phyloP scores from a whole-genome alignment of 2,329 filamentous ascomycete species.

The Ophiostoma populinum region DNA sequence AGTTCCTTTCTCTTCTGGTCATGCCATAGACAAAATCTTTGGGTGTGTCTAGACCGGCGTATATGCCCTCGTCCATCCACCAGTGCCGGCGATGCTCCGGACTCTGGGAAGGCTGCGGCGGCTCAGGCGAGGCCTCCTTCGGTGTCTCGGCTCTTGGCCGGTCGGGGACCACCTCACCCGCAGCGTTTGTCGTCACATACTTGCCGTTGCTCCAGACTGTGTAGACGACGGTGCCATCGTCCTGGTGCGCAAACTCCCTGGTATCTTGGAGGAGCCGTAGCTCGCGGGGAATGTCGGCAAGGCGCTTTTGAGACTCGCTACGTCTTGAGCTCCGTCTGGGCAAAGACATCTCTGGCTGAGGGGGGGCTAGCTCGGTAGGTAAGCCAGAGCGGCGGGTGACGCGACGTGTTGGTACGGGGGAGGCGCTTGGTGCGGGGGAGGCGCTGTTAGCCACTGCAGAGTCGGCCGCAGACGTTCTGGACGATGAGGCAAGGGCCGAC shows the following conservation, averaged over 20 bases:
- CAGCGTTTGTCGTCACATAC: slow-evolving; percentile 26
- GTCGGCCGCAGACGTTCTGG: no score
- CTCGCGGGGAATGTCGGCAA: slow-evolving; percentile 25
- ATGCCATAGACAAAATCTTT: slow-evolving; percentile 29
- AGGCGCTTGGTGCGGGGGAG: no score
- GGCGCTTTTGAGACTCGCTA: slow-evolving; percentile 21
- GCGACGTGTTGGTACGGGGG: no score
- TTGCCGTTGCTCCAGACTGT: slow-evolving; percentile 51
- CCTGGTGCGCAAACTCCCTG: slow-evolving; percentile 42
- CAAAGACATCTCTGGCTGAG: slow-evolving; percentile 21
- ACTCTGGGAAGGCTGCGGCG: slow-evolving; percentile 17
- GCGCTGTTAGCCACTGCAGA: no score
- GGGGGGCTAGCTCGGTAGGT: slow-evolving; percentile 26
- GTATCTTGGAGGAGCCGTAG: slow-evolving; percentile 42
- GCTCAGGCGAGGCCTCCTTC: slow-evolving; percentile 14
- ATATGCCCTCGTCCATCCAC: slow-evolving; percentile 70
- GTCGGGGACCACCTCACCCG: slow-evolving; percentile 19
- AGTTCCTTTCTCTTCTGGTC: slow-evolving; percentile 33
- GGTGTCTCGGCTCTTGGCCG: slow-evolving; percentile 13
- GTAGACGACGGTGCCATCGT: slow-evolving; percentile 37
- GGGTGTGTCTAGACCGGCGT: slow-evolving; percentile 58
- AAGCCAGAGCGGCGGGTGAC: slow-evolving; percentile 27
- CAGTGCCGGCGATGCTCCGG: slow-evolving; percentile 47
- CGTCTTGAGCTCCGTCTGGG: slow-evolving; percentile 37
- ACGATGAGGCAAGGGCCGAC: no score